Conservation (phyloP, 768 basidiomycete species). For the Kwoniella dendrophila region DNA sequence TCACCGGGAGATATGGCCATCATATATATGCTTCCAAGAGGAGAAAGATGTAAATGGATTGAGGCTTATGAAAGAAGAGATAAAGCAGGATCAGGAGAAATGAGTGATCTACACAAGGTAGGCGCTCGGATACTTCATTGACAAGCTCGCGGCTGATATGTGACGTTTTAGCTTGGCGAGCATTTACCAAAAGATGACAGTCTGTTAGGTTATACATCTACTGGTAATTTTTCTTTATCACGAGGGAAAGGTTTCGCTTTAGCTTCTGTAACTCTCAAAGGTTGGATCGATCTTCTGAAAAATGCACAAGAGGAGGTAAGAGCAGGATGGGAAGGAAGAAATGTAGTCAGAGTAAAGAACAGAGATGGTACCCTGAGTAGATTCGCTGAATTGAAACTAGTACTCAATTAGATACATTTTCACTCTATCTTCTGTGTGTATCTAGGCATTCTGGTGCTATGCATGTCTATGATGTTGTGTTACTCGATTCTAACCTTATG, state of each 20-base stretch:
- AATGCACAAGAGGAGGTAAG: background rate
- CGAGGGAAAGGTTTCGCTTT: constrained; percentile 77
- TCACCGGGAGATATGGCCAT: constrained; percentile 72
- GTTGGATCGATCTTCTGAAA: constrained; percentile 15
- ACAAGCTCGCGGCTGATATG: constrained; percentile 1
- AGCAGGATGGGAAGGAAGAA: constrained; percentile 5
- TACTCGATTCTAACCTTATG: no score
- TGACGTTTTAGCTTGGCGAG: constrained; percentile 48
- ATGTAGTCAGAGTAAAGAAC: constrained; percentile 20
- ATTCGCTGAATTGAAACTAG: constrained; percentile 16
- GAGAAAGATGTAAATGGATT: constrained; percentile 62
- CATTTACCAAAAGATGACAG: constrained; percentile 58
- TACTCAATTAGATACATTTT: constrained; percentile 1
- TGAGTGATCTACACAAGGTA: constrained; percentile 26
- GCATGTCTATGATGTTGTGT: no score
- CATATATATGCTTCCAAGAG: constrained; percentile 68
- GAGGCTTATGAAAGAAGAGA: constrained; percentile 33
- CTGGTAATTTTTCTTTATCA: constrained; percentile 78
- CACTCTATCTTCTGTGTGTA: no score
- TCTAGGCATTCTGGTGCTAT: no score
- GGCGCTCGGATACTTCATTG: background rate
- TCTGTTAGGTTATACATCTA: constrained; percentile 80
- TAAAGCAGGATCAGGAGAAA: constrained; percentile 3
- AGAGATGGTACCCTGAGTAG: constrained; percentile 23
- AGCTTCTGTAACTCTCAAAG: constrained; percentile 67